Conservation (phyloP, 441 rosid species). For the Isatis lusitanica region DNA sequence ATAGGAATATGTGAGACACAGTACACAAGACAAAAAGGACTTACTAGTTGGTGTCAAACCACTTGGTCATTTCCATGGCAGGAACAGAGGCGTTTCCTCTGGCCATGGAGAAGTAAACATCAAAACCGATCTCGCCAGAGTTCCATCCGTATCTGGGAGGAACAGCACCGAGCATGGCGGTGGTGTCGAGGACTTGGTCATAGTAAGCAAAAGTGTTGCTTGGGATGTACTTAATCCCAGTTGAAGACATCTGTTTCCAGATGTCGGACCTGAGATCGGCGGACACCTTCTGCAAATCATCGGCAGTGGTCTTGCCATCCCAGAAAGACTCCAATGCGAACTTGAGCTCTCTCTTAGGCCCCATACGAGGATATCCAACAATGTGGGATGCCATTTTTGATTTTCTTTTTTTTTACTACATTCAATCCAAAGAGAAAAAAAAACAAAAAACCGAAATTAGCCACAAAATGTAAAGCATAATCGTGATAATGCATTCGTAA, state of each 20-base stretch:
- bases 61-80: conserved; percentile 99
- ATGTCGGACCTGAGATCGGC: conserved; percentile 83
- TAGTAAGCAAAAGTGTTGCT: conserved; percentile 95
- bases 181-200: conserved; percentile 90
- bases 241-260: conserved; percentile 90
- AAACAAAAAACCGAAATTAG: background rate
- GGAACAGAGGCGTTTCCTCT: conserved; percentile 95
- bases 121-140: conserved; percentile 83
- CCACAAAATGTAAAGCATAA: background rate
- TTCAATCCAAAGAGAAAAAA: background rate
- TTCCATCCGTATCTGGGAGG: conserved; percentile 82
- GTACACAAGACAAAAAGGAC: conserved; percentile 26
- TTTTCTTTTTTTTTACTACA: background rate
- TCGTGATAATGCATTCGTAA: background rate
- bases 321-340: conserved; percentile 97
- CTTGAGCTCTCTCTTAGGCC: conserved; percentile 98
- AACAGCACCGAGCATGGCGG: conserved; percentile 94
- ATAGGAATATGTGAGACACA: background rate
- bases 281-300: conserved; percentile 79
- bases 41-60: conserved; percentile 99
- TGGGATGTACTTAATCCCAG: conserved; percentile 88
- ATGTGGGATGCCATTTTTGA: conserved; percentile 88
- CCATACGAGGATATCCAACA: conserved; percentile 99
- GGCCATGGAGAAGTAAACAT: conserved; percentile 92
- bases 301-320: conserved; percentile 93